Conservation (phyloP, 1,284 basidiomycete species). For the Inonotus hispidus region DNA sequence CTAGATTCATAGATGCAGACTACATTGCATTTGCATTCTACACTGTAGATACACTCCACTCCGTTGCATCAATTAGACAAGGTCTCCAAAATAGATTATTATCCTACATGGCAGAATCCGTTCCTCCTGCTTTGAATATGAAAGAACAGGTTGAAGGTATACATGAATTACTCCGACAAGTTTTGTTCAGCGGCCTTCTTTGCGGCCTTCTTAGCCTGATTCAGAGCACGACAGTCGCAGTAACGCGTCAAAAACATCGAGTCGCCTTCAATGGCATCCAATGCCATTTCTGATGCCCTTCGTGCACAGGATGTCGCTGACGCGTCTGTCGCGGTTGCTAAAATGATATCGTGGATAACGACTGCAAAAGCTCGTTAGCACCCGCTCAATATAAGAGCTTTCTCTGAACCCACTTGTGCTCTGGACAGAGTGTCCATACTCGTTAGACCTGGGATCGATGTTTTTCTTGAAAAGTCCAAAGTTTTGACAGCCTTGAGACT, state of each 20-base stretch:
- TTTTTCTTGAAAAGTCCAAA: constrained; percentile 48
- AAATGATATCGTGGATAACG: constrained; percentile 54
- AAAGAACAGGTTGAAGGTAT: neutral
- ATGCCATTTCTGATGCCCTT: constrained; percentile 50
- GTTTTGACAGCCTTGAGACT: constrained; percentile 60
- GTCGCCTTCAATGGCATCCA: constrained; percentile 62
- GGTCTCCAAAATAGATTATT: neutral
- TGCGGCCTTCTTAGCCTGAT: constrained; percentile 22
- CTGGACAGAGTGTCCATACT: constrained; percentile 30
- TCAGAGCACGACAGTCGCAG: constrained; percentile 54
- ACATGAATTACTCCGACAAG: constrained; percentile 8
- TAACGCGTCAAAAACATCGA: constrained; percentile 51
- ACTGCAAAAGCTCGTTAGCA: constrained; percentile 36
- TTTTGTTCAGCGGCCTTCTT: constrained; percentile 37
- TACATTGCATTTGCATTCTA: neutral
- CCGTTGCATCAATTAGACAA: constrained; percentile 3
- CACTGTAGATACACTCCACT: neutral
- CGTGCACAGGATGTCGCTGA: constrained; percentile 50
- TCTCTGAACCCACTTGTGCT: constrained; percentile 42
- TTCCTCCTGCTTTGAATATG: neutral
- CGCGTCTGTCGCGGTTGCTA: constrained; percentile 52
- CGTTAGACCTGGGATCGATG: constrained; percentile 28
- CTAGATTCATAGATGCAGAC: constrained; percentile 9
- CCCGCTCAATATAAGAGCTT: neutral
- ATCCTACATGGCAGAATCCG: too few species aligned